Evolutionary conservation across 306 rosid genomes (phyloP).

Genomic region (Medicago ruthenica): DNA sequence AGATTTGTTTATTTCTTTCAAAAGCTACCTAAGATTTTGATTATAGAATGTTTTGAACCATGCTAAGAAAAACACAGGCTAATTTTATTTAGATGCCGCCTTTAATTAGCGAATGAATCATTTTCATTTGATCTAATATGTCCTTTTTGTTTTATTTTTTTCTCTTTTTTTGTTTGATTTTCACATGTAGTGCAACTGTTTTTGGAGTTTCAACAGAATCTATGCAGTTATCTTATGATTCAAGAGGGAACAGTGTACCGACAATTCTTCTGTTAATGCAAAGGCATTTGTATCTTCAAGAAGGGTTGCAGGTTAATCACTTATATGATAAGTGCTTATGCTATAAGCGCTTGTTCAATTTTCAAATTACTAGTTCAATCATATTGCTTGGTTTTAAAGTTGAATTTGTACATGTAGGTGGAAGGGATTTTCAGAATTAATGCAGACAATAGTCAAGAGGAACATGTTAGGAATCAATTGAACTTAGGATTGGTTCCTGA

Average conservation of each 20-base stretch:
- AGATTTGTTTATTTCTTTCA: not conserved
- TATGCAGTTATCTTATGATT: slow-evolving; percentile 84
- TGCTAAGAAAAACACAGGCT: not conserved
- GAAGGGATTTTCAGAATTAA: slow-evolving; percentile 95
- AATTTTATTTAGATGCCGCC: not conserved
- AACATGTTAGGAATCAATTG: slow-evolving; percentile 77
- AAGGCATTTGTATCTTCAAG: slow-evolving; percentile 71
- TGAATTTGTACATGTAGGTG: slow-evolving; percentile 57
- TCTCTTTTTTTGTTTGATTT: slow-evolving; percentile 38
- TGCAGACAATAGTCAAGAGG: slow-evolving; percentile 83
- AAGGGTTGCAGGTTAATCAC: slow-evolving; percentile 72
- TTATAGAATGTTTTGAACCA: not conserved
- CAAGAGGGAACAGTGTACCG: slow-evolving; percentile 95
- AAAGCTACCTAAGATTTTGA: not conserved
- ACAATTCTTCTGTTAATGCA: slow-evolving; percentile 91
- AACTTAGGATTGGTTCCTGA: slow-evolving; percentile 83
- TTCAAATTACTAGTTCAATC: not conserved
- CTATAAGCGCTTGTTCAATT: not conserved
- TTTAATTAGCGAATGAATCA: not conserved
- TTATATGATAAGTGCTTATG: slow-evolving; percentile 2
- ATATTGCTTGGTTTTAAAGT: slow-evolving; percentile 28
- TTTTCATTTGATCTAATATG: slow-evolving; percentile 30
- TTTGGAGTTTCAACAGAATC: slow-evolving; percentile 97
- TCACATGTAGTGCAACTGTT: slow-evolving; percentile 70
- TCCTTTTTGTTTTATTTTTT: slow-evolving; percentile 2